These are phyloP conservation scores for Heterobasidion parviporum DNA, from an alignment of 1,284 basidiomycete genomes.

Conservation along the genomic window DNA sequence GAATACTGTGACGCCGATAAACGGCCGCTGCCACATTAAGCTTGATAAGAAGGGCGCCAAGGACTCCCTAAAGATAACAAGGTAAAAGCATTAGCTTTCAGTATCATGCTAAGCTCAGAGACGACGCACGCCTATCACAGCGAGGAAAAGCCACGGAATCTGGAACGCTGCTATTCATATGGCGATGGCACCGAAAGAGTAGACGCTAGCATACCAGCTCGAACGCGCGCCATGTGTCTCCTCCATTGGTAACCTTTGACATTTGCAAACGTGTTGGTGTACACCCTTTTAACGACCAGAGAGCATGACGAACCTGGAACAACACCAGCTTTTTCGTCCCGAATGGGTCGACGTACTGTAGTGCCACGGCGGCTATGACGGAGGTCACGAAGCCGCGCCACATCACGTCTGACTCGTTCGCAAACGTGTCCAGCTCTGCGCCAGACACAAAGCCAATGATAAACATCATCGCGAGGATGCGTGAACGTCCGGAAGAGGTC, in stretches of 20 bases:
- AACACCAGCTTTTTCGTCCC: constrained; percentile 68
- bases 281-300: not conserved
- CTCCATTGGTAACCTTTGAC: constrained; percentile 44
- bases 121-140: constrained; percentile 46
- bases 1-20: constrained; percentile 45
- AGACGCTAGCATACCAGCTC: constrained; percentile 42
- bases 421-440: constrained; percentile 59
- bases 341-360: constrained; percentile 70
- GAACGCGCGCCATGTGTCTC: constrained; percentile 61
- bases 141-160: constrained; percentile 60
- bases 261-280: not conserved
- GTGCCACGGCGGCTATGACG: constrained; percentile 58
- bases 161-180: constrained; percentile 17
- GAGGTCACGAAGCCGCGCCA: constrained; percentile 74
- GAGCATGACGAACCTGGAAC: constrained; percentile 38
- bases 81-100: not conserved
- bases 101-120: not conserved
- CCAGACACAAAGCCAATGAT: not conserved
- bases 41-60: constrained; percentile 57
- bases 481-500: not conserved
- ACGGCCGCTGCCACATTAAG: constrained; percentile 58
- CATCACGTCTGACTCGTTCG: constrained; percentile 63
- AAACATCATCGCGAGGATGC: not conserved
- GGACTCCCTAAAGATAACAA: constrained; percentile 37
- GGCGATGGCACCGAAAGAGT: not conserved